Evolutionary conservation across 2,329 filamentous ascomycete genomes (phyloP).

Genomic region (Colletotrichum magnum): DNA sequence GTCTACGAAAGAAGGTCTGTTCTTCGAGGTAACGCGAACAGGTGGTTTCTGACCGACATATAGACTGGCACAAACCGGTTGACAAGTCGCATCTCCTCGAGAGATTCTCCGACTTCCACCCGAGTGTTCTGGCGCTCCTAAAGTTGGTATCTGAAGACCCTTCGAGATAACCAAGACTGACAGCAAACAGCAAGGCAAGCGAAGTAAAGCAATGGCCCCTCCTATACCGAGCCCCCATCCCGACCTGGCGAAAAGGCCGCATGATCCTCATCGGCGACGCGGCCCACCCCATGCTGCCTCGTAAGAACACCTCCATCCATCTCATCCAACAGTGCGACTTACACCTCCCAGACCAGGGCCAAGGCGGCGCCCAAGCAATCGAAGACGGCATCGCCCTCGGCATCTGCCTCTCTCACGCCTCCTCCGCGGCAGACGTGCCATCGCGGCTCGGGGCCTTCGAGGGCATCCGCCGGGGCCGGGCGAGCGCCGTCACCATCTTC

Average conservation of each 20-base stretch:
- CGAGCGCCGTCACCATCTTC: slow-evolving; percentile 55
- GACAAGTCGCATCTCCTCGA: slow-evolving; percentile 47
- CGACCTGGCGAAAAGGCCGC: slow-evolving; percentile 50
- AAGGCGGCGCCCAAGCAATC: slow-evolving; percentile 53
- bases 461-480: slow-evolving; percentile 46
- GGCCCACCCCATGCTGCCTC: slow-evolving; percentile 56
- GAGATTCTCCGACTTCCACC: slow-evolving; percentile 48
- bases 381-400: slow-evolving; percentile 54
- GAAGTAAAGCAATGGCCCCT: slow-evolving; percentile 54
- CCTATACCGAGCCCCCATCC: slow-evolving; percentile 51
- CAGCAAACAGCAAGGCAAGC: slow-evolving; percentile 48
- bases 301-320: slow-evolving; percentile 40
- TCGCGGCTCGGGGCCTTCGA: slow-evolving; percentile 47
- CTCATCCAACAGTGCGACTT: neutral
- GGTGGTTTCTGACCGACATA: neutral
- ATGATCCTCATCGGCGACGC: slow-evolving; percentile 54
- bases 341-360: slow-evolving; percentile 51
- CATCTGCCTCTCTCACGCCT: slow-evolving; percentile 45
- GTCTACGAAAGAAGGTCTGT: slow-evolving; percentile 26
- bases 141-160: slow-evolving; percentile 40
- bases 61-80: slow-evolving; percentile 42
- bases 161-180: neutral
- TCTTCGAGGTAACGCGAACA: neutral
- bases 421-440: slow-evolving; percentile 42
- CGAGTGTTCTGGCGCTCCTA: slow-evolving; percentile 45